phyloP scores from a whole-genome alignment of 306 rosid genomes.

The Citrullus colocynthis region DNA sequence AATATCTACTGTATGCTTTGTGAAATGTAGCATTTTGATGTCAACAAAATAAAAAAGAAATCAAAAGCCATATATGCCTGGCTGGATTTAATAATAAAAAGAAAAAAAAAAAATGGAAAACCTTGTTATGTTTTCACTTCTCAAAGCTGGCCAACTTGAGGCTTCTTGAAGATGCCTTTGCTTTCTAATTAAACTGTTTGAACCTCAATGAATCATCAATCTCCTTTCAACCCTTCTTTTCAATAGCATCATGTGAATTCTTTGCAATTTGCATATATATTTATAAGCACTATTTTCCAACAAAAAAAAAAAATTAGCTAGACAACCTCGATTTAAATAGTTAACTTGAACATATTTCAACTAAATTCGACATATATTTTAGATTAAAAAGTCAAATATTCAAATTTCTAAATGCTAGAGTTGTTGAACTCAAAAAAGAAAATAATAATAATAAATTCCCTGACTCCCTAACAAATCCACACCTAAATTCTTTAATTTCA shows the following conservation, averaged over 20 bases:
- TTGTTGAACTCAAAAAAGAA: no score
- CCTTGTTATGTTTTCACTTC: not conserved
- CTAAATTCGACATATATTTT: no score
- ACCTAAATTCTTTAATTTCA: not conserved
- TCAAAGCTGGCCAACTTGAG: not conserved
- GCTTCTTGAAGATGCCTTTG: constrained; percentile 1
- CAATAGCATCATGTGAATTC: not conserved
- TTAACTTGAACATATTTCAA: no score
- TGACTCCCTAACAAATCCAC: not conserved
- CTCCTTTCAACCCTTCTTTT: not conserved
- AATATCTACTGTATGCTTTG: not conserved
- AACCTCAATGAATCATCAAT: not conserved
- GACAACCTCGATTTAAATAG: not conserved
- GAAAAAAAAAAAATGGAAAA: not conserved
- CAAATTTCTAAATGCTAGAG: no score
- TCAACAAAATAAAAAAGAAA: not conserved
- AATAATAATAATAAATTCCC: not conserved
- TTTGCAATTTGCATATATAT: not conserved
- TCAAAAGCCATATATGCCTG: not conserved
- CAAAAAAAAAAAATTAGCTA: not conserved
- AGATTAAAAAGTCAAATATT: no score
- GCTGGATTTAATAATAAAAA: not conserved
- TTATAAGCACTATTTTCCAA: not conserved
- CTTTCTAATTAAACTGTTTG: not conserved
- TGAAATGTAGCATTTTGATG: not conserved